phyloP scores from a whole-genome alignment of 192 early-diverging fungal species.

The Martensiomyces pterosporus region DNA sequence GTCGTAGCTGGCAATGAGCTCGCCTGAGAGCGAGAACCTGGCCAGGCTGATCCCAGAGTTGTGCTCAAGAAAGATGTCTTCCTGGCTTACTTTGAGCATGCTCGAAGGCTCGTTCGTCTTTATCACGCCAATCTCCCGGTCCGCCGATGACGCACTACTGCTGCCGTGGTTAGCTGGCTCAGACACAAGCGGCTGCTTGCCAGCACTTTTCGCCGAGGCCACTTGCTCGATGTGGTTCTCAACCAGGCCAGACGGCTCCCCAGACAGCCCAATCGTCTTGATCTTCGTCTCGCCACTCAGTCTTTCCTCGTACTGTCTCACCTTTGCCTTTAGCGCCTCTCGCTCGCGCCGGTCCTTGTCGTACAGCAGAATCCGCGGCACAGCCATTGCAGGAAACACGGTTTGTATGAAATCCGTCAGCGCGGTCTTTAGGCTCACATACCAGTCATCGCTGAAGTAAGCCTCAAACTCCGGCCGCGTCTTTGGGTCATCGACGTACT shows the following conservation, averaged over 20 bases:
- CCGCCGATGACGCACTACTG: neutral
- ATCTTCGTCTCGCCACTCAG: slow-evolving; percentile 38
- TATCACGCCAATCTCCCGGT: slow-evolving; percentile 5
- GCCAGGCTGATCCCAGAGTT: slow-evolving; percentile 43
- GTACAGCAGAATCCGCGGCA: slow-evolving; percentile 49
- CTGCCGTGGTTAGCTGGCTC: neutral
- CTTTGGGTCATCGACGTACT: slow-evolving; percentile 38
- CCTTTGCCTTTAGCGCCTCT: slow-evolving; percentile 24
- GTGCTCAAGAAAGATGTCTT: slow-evolving; percentile 51
- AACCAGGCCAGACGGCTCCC: slow-evolving; percentile 20
- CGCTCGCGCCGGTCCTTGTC: slow-evolving; percentile 38
- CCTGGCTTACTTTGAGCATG: slow-evolving; percentile 43
- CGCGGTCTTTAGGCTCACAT: slow-evolving; percentile 23
- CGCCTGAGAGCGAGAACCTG: slow-evolving; percentile 36
- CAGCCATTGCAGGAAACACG: slow-evolving; percentile 46
- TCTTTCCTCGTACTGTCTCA: slow-evolving; percentile 30
- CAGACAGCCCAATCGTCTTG: slow-evolving; percentile 11
- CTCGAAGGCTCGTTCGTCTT: slow-evolving; percentile 23
- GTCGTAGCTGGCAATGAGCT: slow-evolving; percentile 50
- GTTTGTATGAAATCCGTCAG: slow-evolving; percentile 46
- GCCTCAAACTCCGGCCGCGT: slow-evolving; percentile 42
- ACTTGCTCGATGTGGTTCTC: slow-evolving; percentile 43
- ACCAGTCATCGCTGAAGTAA: slow-evolving; percentile 45
- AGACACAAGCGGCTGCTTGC: slow-evolving; percentile 1
- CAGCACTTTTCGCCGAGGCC: slow-evolving; percentile 10